Evolutionary conservation across 495 filamentous ascomycete genomes (phyloP).

Genomic region (Penicillium goetzii): DNA sequence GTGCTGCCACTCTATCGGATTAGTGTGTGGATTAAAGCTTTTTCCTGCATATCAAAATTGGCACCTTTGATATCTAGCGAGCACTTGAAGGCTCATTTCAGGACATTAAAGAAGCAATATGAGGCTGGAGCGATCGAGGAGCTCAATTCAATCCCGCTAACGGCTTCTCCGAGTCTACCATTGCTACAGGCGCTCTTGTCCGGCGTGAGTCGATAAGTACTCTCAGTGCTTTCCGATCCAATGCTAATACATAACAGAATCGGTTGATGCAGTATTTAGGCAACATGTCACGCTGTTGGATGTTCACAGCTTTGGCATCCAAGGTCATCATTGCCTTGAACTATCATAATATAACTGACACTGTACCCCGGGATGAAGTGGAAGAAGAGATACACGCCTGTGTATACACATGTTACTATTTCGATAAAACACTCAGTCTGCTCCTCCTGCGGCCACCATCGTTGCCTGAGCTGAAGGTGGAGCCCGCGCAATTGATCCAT

Average conservation of each 20-base stretch:
- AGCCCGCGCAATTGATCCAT: conserved; percentile 29
- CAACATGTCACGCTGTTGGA: conserved; percentile 37
- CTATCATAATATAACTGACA: conserved; percentile 33
- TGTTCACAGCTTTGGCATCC: conserved; percentile 30
- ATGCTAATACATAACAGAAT: conserved; percentile 21
- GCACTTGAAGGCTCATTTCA: conserved; percentile 26
- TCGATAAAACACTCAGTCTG: conserved; percentile 42
- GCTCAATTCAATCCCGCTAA: conserved; percentile 29
- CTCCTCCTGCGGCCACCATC: conserved; percentile 42
- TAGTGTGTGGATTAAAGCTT: conserved; percentile 32
- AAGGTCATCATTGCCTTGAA: conserved; percentile 33
- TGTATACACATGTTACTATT: conserved; percentile 38
- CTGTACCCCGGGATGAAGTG: conserved; percentile 23
- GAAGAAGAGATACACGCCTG: conserved; percentile 35
- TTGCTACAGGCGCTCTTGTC: conserved; percentile 36
- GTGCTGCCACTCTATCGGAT: conserved; percentile 30
- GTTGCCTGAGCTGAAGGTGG: conserved; percentile 35
- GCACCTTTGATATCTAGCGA: conserved; percentile 27
- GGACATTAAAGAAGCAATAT: conserved; percentile 30
- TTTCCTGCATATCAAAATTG: conserved; percentile 31
- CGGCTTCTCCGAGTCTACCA: conserved; percentile 31
- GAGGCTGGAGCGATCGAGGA: conserved; percentile 27
- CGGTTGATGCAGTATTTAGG: conserved; percentile 34
- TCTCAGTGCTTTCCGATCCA: not conserved
- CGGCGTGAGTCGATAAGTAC: conserved; percentile 23